Conservation (phyloP, 768 basidiomycete species). For the Clathrus columnatus region DNA sequence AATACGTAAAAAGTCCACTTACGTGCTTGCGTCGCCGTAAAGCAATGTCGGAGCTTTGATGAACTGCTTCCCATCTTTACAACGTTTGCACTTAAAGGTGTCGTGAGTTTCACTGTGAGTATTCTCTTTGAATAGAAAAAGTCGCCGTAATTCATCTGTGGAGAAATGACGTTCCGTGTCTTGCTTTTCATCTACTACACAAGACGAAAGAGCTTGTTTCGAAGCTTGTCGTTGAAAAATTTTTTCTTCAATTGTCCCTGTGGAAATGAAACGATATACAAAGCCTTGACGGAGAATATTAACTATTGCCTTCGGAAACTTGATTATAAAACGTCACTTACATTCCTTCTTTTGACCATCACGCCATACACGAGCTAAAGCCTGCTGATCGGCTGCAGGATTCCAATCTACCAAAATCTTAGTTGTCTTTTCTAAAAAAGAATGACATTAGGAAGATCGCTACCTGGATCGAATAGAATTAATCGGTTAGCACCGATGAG, state of each 20-base stretch:
- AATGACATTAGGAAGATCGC: slow-evolving; percentile 11
- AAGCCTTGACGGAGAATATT: slow-evolving; percentile 51
- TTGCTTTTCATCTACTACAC: slow-evolving; percentile 97
- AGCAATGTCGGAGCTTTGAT: slow-evolving; percentile 78
- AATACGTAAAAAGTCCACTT: slow-evolving; percentile 31
- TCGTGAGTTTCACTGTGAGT: slow-evolving; percentile 94
- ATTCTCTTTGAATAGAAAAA: slow-evolving; percentile 84
- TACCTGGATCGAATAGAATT: slow-evolving; percentile 93
- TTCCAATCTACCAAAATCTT: slow-evolving; percentile 73
- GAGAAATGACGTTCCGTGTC: slow-evolving; percentile 95
- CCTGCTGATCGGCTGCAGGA: slow-evolving; percentile 96
- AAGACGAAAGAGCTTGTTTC: slow-evolving; percentile 93
- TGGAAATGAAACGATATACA: slow-evolving; percentile 95
- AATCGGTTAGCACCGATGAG: slow-evolving; percentile 92
- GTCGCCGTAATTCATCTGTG: slow-evolving; percentile 73
- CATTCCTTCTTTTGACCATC: slow-evolving; percentile 99
- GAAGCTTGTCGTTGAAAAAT: slow-evolving; percentile 96
- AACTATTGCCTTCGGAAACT: neutral
- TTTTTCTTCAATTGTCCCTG: slow-evolving; percentile 97
- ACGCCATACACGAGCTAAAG: slow-evolving; percentile 96
- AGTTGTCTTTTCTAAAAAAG: neutral
- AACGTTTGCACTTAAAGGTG: slow-evolving; percentile 94
- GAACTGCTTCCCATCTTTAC: slow-evolving; percentile 75
- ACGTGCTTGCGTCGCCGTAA: slow-evolving; percentile 98
- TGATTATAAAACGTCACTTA: slow-evolving; percentile 28